These are phyloP conservation scores for Rhododendron simsii DNA, from an alignment of 148 eudicot species.

Conservation along the genomic window DNA sequence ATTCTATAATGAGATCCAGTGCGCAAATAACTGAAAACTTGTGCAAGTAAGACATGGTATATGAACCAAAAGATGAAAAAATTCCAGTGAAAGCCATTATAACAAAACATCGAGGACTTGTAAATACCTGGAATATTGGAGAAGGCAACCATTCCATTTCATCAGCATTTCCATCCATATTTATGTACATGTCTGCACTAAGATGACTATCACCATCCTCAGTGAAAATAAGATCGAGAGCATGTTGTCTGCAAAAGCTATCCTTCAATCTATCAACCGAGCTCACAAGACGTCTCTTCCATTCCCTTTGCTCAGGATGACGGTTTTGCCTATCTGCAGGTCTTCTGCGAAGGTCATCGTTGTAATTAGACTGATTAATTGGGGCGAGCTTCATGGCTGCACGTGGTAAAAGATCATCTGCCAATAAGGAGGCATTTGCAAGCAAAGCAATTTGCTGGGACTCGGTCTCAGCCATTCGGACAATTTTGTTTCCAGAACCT, in stretches of 20 bases:
- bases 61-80: not conserved
- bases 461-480: conserved; percentile 84
- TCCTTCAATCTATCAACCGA: conserved; percentile 85
- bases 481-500: conserved; percentile 79
- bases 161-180: conserved; percentile 72
- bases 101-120: not conserved
- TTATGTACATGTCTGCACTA: conserved; percentile 80
- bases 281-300: conserved; percentile 80
- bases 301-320: conserved; percentile 92
- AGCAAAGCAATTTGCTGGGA: conserved; percentile 93
- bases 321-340: conserved; percentile 71
- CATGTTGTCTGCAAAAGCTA: conserved; percentile 92
- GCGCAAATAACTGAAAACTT: not conserved
- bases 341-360: conserved; percentile 66
- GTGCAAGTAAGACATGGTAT: not conserved
- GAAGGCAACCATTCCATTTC: conserved; percentile 93
- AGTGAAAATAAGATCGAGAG: conserved; percentile 86
- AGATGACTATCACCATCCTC: conserved; percentile 93
- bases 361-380: conserved; percentile 43
- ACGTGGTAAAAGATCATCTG: conserved; percentile 92
- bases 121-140: conserved; percentile 80
- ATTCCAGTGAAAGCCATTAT: not conserved
- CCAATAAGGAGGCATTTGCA: conserved; percentile 88
- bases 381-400: conserved; percentile 82
- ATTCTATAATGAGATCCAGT: not conserved